phyloP scores from a whole-genome alignment of 2,329 filamentous ascomycete genomes.

The Xylariomycetidae sp. region DNA sequence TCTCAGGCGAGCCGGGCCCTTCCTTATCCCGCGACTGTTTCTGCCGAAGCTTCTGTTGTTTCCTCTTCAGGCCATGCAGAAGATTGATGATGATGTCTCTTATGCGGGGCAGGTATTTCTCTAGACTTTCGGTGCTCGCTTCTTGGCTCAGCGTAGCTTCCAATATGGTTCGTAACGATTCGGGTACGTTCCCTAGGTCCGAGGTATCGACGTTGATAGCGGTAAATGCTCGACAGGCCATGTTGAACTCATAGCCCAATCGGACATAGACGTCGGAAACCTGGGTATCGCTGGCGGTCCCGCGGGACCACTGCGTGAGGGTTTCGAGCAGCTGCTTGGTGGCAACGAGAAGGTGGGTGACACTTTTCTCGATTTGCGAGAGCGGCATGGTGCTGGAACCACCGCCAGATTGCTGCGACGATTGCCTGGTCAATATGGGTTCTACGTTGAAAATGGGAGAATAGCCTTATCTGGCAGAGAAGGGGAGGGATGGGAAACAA shows the following conservation, averaged over 20 bases:
- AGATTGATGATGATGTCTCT: constrained; percentile 98
- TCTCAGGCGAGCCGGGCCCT: constrained; percentile 29
- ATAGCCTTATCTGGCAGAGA: constrained; percentile 4
- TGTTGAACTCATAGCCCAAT: constrained; percentile 97
- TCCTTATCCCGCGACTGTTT: constrained; percentile 55
- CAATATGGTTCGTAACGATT: constrained; percentile 80
- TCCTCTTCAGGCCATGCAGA: constrained; percentile 91
- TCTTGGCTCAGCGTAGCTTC: constrained; percentile 96
- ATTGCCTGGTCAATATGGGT: constrained; percentile 11
- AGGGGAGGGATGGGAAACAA: constrained; percentile 11
- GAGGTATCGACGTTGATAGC: constrained; percentile 94
- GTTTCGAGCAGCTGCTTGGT: constrained; percentile 98
- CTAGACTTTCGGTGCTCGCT: constrained; percentile 86
- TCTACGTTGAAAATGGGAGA: constrained; percentile 2
- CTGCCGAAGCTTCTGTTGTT: constrained; percentile 79
- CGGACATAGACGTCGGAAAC: constrained; percentile 98
- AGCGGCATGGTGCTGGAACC: constrained; percentile 70
- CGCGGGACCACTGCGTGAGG: constrained; percentile 93
- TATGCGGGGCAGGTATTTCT: constrained; percentile 89
- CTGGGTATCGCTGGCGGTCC: constrained; percentile 84
- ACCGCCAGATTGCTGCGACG: constrained; percentile 42
- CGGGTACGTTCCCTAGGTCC: constrained; percentile 91
- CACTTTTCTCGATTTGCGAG: constrained; percentile 98
- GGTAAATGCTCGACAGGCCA: constrained; percentile 93
- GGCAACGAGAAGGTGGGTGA: constrained; percentile 93